Conservation (phyloP, 345 rosid genomes). For the Gossypium anomalum region DNA sequence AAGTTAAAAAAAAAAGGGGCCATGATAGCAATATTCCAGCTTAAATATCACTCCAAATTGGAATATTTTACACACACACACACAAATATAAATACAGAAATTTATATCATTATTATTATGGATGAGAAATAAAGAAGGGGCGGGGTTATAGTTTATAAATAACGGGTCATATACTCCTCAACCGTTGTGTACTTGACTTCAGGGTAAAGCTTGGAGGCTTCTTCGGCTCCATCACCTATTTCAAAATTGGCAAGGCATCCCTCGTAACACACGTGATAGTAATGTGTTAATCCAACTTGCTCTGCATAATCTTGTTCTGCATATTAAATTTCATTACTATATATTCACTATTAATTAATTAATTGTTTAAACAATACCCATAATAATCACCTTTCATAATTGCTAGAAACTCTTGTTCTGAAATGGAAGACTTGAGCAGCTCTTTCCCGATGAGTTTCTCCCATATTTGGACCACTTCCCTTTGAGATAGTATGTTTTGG, state of each 20-base stretch:
- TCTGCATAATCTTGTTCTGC: conserved; percentile 33
- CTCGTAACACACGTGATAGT: conserved; percentile 54
- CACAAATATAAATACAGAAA: no score
- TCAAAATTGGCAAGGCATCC: conserved; percentile 56
- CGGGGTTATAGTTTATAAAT: background rate
- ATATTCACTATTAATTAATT: background rate
- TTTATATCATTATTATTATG: no score
- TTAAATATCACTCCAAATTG: no score
- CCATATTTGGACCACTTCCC: conserved; percentile 47
- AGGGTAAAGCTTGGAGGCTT: conserved; percentile 46
- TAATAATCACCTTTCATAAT: conserved; percentile 33
- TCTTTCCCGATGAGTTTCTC: conserved; percentile 49
- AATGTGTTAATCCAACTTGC: conserved; percentile 46
- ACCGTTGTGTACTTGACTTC: conserved; percentile 33
- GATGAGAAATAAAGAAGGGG: no score
- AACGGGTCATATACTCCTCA: conserved; percentile 39
- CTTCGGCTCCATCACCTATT: conserved; percentile 40
- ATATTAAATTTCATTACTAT: background rate
- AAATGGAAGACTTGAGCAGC: conserved; percentile 37
- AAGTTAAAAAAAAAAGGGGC: no score
- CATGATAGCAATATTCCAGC: no score
- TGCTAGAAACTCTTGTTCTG: conserved; percentile 40
- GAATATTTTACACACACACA: no score
- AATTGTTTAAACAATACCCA: background rate
- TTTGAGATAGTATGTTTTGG: conserved; percentile 45